Evolutionary conservation across 257 asterid species (phyloP), one percentile per base, ranked within the genome.

Genomic region (Nicotiana obtusifolia): DNA sequence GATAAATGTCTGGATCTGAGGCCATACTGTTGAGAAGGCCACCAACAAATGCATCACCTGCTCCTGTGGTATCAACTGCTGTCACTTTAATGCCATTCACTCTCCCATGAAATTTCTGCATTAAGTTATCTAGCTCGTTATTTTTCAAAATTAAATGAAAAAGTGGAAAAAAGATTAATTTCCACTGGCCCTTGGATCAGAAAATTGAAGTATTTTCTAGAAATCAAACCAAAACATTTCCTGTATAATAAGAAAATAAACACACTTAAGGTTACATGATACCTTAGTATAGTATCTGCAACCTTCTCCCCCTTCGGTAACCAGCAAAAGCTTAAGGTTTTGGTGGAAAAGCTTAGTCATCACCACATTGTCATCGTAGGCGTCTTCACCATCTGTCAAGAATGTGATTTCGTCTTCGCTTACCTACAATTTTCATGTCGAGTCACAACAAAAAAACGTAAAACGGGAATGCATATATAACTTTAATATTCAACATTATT

Each of bases 1-100:
- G 79, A 53, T 85, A 79, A 82, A 94, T 81, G 75, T 84, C 90
- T 82, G 83, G 49, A 81, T 93, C 91, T 9, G 90, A 60, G 78
- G 97, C 96, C 86, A 93, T 83, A 76, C 88, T 76, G 64, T 85
- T 82, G 76, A 95, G 92, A 53, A 90, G n/a, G 30, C 97, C 99
- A 59, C 99, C 99, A 76, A 84, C 89, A 86, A 93, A 95, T 52
- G 99, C 95, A 90, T 95, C 99, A 59, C 99, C 99, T 35, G 99
- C 99, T 26, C 89, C 89, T 16, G 89, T 86, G 17, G 89, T 86
- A 80, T 86, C 89, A 64, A 86, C 83, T 73, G 89, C 83, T 52
- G 78, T 5, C 13, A 86, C 87, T 78, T 76, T 54, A 54, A 86
- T 44, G 10, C 86, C 89, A 2, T 56, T 17, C 26, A 86, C 87